phyloP scores from a whole-genome alignment of 306 rosid genomes.

The Lotus japonicus region DNA sequence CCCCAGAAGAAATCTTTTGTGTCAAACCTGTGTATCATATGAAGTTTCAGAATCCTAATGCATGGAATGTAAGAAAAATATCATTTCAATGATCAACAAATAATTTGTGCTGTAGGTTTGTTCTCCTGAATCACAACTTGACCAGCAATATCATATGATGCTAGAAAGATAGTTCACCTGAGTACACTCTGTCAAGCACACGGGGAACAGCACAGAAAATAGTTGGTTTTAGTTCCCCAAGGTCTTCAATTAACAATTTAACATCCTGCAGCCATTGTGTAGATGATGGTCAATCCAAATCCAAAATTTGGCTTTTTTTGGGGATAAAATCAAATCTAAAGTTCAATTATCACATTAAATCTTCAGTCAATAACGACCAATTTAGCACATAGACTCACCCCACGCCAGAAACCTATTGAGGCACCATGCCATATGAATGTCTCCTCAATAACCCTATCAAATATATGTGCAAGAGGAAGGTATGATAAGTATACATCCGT shows the following conservation, averaged over 20 bases:
- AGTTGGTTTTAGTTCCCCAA: slow-evolving; percentile 84
- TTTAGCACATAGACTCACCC: slow-evolving; percentile 50
- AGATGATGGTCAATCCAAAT: slow-evolving; percentile 1
- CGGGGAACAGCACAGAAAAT: slow-evolving; percentile 98
- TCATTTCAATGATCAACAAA: neutral
- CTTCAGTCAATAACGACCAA: neutral
- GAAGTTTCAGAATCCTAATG: slow-evolving; percentile 6
- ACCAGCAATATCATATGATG: slow-evolving; percentile 4
- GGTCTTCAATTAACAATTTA: slow-evolving; percentile 77
- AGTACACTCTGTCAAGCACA: slow-evolving; percentile 80
- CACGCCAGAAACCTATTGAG: slow-evolving; percentile 97
- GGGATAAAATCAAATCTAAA: neutral
- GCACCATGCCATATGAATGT: slow-evolving; percentile 80
- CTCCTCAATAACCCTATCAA: slow-evolving; percentile 96
- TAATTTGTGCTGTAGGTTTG: slow-evolving; percentile 4
- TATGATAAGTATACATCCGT: slow-evolving; percentile 83
- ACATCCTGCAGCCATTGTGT: slow-evolving; percentile 62
- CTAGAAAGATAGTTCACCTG: slow-evolving; percentile 40
- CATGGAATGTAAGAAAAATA: neutral
- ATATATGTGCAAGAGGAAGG: slow-evolving; percentile 94
- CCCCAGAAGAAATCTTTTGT: slow-evolving; percentile 71
- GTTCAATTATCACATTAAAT: slow-evolving; percentile 12
- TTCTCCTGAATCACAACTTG: slow-evolving; percentile 3
- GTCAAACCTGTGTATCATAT: slow-evolving; percentile 60
- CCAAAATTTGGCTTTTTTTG: neutral